Evolutionary conservation across 306 rosid genomes (phyloP), one percentile per base, ranked within the genome.

Genomic region (Acmispon strigosus): DNA sequence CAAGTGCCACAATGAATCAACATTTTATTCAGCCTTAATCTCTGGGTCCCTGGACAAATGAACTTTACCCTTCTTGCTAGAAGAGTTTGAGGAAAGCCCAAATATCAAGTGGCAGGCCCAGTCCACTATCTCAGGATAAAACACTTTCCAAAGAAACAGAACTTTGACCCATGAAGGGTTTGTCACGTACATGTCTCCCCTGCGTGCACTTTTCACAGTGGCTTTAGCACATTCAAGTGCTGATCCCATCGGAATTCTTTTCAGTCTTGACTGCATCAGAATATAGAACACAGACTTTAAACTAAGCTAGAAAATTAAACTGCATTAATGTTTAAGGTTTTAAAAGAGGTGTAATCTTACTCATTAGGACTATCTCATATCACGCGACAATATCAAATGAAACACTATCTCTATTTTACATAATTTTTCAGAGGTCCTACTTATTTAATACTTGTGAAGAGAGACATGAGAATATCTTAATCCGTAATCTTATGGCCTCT

Each of bases 161-260:
- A 39, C 0, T 52, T 56, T 82, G 13, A 62, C 42, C 85, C 80
- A 77, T 1, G 65, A 73, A 11, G 85, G 85, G 20, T 67, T 2
- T 72, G 79, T 76, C n/a, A 81, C 53, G 9, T 76, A 81, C 79
- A 61, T 17, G 32, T 81, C 70, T 68, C 85, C 85, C 8, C 74
- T 62, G n/a, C 80, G 62, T 20, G 67, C 74, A 2, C 85, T 36
- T 19, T 68, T 45, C 59, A 82, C 80, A n/a, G 73, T 65, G 42
- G 47, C 77, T 56, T 49, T 20, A 0, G 74, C 85, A 68, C 82
- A 77, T 18, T 82, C 80, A 32, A 0, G 1, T 37, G 76, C 78
- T 58, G 78, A 34, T 7, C 10, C 68, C 75, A 74, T 0, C 58
- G 78, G 86, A 57, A 78, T 3, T 72, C 14, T 60, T 75, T 74